Evolutionary conservation across 768 basidiomycete species (phyloP), one percentile per base, ranked within the genome.

Genomic region (Podaxis sp.): DNA sequence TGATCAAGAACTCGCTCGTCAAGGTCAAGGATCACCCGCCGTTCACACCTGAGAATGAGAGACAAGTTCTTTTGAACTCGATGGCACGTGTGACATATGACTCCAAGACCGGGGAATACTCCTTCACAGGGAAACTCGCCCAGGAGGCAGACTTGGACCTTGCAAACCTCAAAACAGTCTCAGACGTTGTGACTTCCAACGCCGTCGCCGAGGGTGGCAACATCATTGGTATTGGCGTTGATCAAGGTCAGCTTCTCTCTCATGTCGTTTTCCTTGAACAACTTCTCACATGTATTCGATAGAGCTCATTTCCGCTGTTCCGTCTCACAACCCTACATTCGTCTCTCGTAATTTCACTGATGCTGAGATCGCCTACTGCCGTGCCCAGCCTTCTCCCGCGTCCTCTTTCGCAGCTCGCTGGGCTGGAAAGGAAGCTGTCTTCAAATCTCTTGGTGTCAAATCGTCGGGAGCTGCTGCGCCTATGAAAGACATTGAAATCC

Each of bases 401-500:
- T 90, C 97, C 6, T 98, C 96, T 1, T 95, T 97, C 70, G 96
- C 97, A 21, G 95, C 91, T 37, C 90, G 95, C 59, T 99, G 97
- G 96, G 91, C 85, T 28, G 96, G 93, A 55, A 99, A 98, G 76
- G 97, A 98, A 73, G 96, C 95, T 2, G 86, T 90, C 57, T 98
- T 98, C 87, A 98, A 98, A 78, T 91, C 94, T 4, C 82, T 99
- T 1, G 91, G 93, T 21, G 89, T 94, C 47, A 76, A 87, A 18
- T 94, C 92, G 3, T 90, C 93, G 74, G 97, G 97, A 40, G 96
- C 95, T 10, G 91, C 85, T 5, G 95, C 97, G 16, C 80, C 89
- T n/a, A 89, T 98, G 89, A 91, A 91, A 75, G 95, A 98, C 65
- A 98, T 99, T 62, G 97, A 98, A 74, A 95, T 98, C 67, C 78